A percentile compares a stretch with the other conserved stretches of the same genome.
Evolutionary conservation across 2,329 filamentous ascomycete genomes (phyloP).

Genomic region (Fusarium mexicanum): DNA sequence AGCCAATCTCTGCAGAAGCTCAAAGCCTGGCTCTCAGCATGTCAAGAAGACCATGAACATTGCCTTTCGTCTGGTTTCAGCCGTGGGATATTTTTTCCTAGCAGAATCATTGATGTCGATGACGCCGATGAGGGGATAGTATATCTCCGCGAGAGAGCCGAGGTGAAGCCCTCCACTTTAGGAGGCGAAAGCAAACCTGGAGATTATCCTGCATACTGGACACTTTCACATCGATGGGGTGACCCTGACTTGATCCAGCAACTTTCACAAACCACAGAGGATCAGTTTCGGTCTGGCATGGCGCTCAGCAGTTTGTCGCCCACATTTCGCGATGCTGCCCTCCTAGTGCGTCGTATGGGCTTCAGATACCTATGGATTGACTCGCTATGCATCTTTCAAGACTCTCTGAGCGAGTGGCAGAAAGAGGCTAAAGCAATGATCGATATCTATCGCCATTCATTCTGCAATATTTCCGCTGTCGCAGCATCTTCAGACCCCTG

Average conservation of each 20-base stretch:
- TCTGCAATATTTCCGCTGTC: background rate
- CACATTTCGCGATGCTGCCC: background rate
- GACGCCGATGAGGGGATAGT: no score
- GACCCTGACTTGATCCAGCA: background rate
- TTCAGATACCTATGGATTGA: background rate
- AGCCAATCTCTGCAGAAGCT: no score
- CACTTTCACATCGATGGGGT: background rate
- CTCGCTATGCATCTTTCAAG: background rate
- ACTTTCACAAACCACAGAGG: background rate
- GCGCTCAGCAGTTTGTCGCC: background rate
- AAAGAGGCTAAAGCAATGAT: background rate
- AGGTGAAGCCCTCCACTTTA: fast-evolving
- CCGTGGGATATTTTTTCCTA: no score
- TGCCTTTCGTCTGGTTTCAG: no score
- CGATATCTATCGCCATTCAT: fast-evolving
- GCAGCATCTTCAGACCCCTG: background rate
- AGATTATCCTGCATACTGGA: background rate
- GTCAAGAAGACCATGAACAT: no score
- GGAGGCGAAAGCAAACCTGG: fast-evolving
- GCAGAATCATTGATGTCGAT: no score
- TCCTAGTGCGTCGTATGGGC: background rate
- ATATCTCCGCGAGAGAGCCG: no score
- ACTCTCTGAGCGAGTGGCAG: background rate
- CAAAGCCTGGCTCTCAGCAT: no score
- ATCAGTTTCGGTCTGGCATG: background rate